These are phyloP conservation scores for Discostella stelligera DNA, from an alignment of 352 stramenopile species.

Conservation along the genomic window DNA sequence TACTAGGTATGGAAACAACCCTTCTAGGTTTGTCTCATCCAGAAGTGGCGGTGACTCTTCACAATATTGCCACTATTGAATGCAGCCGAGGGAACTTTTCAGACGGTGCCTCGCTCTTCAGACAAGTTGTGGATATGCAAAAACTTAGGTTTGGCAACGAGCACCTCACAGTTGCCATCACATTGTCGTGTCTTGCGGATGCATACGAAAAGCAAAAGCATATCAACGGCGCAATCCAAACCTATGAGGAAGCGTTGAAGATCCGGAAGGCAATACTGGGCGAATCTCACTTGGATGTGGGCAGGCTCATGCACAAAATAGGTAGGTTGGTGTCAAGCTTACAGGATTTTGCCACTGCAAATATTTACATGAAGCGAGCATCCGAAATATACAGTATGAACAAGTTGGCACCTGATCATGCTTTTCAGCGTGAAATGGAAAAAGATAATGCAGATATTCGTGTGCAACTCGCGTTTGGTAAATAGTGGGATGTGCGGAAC, in stretches of 20 bases:
- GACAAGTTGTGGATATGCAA: slow-evolving; percentile 74
- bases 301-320: slow-evolving; percentile 76
- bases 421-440: slow-evolving; percentile 73
- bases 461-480: slow-evolving; percentile 63
- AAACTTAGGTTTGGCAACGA: slow-evolving; percentile 72
- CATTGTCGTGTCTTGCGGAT: slow-evolving; percentile 72
- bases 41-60: slow-evolving; percentile 77
- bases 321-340: slow-evolving; percentile 56
- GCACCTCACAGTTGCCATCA: slow-evolving; percentile 66
- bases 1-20: slow-evolving; percentile 77
- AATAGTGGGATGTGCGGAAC: slow-evolving; percentile 5
- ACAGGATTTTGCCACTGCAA: slow-evolving; percentile 60
- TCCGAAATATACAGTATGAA: slow-evolving; percentile 73
- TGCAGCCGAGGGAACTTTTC: slow-evolving; percentile 66
- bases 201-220: slow-evolving; percentile 75
- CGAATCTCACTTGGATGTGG: slow-evolving; percentile 72
- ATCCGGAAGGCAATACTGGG: slow-evolving; percentile 56
- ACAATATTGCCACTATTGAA: slow-evolving; percentile 83
- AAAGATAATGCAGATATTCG: slow-evolving; percentile 77
- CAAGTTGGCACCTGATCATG: slow-evolving; percentile 62
- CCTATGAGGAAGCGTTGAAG: slow-evolving; percentile 67
- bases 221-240: slow-evolving; percentile 59
- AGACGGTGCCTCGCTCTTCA: slow-evolving; percentile 68
- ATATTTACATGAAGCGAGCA: slow-evolving; percentile 61
- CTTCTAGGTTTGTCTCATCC: slow-evolving; percentile 76